Evolutionary conservation across 2,329 filamentous ascomycete species (phyloP).

Genomic region (Gaeumannomyces sp.): DNA sequence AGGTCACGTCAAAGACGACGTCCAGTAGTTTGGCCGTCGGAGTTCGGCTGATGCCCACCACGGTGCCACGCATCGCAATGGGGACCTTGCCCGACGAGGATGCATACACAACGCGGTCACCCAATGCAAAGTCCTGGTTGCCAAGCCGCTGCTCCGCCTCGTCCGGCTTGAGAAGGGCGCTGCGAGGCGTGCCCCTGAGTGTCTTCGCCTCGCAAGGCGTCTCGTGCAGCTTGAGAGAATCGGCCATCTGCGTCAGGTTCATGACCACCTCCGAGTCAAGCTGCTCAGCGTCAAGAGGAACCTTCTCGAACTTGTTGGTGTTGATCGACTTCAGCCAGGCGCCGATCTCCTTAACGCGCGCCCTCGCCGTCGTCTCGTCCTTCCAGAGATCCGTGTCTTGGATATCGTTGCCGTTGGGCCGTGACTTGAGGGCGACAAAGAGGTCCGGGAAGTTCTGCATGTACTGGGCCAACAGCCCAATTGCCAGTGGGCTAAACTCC

Average conservation of each 20-base stretch:
- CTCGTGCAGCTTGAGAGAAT: conserved; percentile 44
- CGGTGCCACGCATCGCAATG: conserved; percentile 83
- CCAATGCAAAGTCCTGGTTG: conserved; percentile 75
- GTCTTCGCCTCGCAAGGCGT: conserved; percentile 57
- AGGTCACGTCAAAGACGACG: conserved; percentile 86
- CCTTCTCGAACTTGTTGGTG: conserved; percentile 85
- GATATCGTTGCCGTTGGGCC: conserved; percentile 80
- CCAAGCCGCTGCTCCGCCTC: conserved; percentile 92
- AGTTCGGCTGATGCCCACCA: conserved; percentile 90
- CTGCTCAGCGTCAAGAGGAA: conserved; percentile 95
- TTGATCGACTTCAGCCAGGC: conserved; percentile 90
- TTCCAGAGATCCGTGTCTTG: conserved; percentile 78
- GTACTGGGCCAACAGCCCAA: conserved; percentile 76
- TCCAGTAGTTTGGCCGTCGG: conserved; percentile 78
- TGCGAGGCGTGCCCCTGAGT: conserved; percentile 75
- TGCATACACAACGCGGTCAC: conserved; percentile 89
- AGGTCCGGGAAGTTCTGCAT: conserved; percentile 95
- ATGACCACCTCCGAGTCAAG: conserved; percentile 87
- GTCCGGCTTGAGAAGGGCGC: conserved; percentile 82
- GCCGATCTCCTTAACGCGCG: conserved; percentile 87
- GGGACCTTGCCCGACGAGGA: conserved; percentile 91
- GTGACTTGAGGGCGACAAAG: conserved; percentile 78
- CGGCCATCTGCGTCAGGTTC: conserved; percentile 70
- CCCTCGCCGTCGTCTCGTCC: conserved; percentile 60
- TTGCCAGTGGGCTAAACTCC: conserved; percentile 87